Percentiles rank a stretch among this genome's conserved stretches.
Evolutionary conservation across 345 rosid genomes (phyloP).

Genomic region (Linum trigynum): DNA sequence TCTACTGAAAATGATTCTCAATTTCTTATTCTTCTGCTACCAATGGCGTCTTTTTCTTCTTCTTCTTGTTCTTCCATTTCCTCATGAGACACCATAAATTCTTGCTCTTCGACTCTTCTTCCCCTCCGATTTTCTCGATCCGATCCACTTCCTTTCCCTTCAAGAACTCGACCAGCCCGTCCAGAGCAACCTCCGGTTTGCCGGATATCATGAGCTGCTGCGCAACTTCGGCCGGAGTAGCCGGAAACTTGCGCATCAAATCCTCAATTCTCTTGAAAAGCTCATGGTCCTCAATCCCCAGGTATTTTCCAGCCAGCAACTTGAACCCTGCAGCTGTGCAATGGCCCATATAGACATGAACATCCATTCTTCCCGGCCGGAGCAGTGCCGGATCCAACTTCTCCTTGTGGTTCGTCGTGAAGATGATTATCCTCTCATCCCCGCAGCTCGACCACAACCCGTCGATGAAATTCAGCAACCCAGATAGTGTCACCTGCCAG

Average conservation of each 20-base stretch:
- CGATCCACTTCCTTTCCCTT: neutral
- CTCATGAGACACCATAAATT: constrained; percentile 1
- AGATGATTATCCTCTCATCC: no score
- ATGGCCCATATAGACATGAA: constrained; percentile 19
- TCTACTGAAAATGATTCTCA: no score
- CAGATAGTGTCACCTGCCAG: neutral
- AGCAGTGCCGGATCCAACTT: constrained; percentile 20
- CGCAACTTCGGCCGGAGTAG: constrained; percentile 20
- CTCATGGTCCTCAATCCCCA: constrained; percentile 15
- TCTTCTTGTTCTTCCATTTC: neutral
- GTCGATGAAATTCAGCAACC: no score
- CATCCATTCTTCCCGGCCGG: constrained; percentile 2
- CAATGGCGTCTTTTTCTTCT: neutral
- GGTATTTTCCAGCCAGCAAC: constrained; percentile 11
- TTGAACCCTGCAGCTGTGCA: constrained; percentile 17
- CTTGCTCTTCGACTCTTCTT: constrained; percentile 11
- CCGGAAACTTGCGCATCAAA: neutral
- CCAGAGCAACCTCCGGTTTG: constrained; percentile 10
- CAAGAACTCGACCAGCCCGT: constrained; percentile 14
- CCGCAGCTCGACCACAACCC: no score
- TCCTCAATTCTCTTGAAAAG: constrained; percentile 14
- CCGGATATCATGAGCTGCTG: constrained; percentile 17
- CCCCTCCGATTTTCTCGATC: neutral
- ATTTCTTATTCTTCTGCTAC: neutral
- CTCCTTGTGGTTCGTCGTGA: constrained; percentile 13